A percentile compares a stretch with the other conserved stretches of the same genome.
These are phyloP conservation scores for Fallopia convolvulus DNA, from an alignment of 148 eudicot species.

Conservation along the genomic window DNA sequence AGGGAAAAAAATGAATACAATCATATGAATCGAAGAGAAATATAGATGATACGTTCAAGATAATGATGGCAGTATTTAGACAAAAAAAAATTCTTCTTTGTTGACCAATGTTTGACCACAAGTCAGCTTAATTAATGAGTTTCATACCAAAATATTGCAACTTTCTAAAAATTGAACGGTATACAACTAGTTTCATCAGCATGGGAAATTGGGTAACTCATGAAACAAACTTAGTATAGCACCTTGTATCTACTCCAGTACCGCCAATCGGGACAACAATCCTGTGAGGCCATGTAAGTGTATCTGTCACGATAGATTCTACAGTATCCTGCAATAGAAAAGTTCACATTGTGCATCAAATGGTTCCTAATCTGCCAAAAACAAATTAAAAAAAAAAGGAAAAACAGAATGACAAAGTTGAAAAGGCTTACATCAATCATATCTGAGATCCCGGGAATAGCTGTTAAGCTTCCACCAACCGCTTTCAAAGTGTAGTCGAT, in stretches of 20 bases:
- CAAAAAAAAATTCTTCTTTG: not conserved
- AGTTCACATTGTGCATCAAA: slow-evolving; percentile 12
- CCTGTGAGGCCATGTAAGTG: slow-evolving; percentile 96
- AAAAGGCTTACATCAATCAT: slow-evolving; percentile 80
- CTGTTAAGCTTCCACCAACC: slow-evolving; percentile 93
- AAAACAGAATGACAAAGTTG: not conserved
- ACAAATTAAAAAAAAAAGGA: not conserved
- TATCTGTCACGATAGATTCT: slow-evolving; percentile 70
- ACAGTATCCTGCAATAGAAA: slow-evolving; percentile 60
- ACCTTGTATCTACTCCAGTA: slow-evolving; percentile 69
- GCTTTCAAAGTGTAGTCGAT: slow-evolving; percentile 91
- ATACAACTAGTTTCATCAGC: not conserved
- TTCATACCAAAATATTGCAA: not conserved
- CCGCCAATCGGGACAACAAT: slow-evolving; percentile 99
- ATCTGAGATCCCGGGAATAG: slow-evolving; percentile 90
- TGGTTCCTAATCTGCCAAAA: slow-evolving; percentile 10
- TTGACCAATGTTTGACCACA: not conserved
- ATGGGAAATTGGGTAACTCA: not conserved
- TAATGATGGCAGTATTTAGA: not conserved
- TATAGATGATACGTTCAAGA: not conserved
- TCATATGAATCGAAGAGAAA: not conserved
- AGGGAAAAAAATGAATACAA: not conserved
- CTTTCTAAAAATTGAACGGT: not conserved
- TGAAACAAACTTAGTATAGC: not conserved
- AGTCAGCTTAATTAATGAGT: not conserved